A percentile compares a stretch with the other conserved stretches of the same genome.
Conservation (phyloP, 331 rosid species). For the Acacia concinna region DNA sequence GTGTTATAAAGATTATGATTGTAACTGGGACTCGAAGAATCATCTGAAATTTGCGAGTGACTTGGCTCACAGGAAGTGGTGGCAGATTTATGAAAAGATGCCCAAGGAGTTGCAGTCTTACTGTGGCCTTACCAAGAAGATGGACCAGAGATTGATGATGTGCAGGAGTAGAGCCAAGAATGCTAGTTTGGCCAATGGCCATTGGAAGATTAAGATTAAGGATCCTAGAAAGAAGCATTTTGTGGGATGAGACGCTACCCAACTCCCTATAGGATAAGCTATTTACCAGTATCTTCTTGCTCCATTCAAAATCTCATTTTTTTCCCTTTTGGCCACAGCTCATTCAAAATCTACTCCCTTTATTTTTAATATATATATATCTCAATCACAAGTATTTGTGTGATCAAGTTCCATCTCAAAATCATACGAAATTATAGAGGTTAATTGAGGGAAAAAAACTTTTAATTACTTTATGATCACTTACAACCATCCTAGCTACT, state of each 20-base stretch:
- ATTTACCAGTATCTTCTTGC: not conserved
- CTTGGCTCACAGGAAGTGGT: conserved; percentile 61
- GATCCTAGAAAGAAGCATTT: conserved; percentile 54
- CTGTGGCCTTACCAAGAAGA: conserved; percentile 58
- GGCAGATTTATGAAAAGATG: conserved; percentile 63
- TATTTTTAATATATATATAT: too few species aligned
- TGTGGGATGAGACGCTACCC: not conserved
- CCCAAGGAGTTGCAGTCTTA: conserved; percentile 36
- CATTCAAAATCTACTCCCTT: not conserved
- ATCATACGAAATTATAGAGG: not conserved
- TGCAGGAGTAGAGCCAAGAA: conserved; percentile 48
- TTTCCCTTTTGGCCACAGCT: too few species aligned
- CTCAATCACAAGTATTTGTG: not conserved
- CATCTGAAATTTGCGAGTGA: conserved; percentile 53
- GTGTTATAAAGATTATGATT: conserved; percentile 75
- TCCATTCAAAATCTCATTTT: not conserved
- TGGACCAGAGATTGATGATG: conserved; percentile 42
- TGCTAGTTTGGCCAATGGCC: conserved; percentile 40
- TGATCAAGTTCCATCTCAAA: not conserved
- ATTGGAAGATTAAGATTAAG: conserved; percentile 53
- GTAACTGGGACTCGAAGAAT: conserved; percentile 61
- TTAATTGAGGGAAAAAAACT: too few species aligned
- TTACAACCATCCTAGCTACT: too few species aligned
- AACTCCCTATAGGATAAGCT: not conserved
- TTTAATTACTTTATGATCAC: too few species aligned